Percentiles rank a stretch among this genome's conserved stretches.
Evolutionary conservation across 2,329 filamentous ascomycete species (phyloP).

Genomic region (Cadophora sp.): DNA sequence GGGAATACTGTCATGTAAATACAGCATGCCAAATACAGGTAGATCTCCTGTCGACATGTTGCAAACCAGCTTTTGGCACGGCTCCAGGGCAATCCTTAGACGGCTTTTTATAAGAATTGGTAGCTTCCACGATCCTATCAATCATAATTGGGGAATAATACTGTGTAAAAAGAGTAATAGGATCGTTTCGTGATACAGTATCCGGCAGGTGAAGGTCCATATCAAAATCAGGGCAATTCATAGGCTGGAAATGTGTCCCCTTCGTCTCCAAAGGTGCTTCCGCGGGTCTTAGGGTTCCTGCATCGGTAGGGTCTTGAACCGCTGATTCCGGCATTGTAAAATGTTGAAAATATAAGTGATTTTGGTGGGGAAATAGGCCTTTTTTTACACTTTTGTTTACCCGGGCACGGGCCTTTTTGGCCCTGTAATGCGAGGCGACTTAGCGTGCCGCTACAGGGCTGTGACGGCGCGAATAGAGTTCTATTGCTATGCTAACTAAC

Average conservation of each 20-base stretch:
- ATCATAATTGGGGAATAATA: background rate
- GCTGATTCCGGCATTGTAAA: background rate
- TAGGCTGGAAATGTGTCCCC: background rate
- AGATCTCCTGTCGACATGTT: background rate
- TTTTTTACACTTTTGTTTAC: slow-evolving; percentile 11
- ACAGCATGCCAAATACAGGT: background rate
- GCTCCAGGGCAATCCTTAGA: background rate
- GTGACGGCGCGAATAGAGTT: too few relatives aligned
- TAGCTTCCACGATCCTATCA: background rate
- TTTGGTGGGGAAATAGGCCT: background rate
- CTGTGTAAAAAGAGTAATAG: background rate
- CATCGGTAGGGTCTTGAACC: background rate
- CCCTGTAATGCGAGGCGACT: too few relatives aligned
- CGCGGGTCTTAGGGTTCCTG: background rate
- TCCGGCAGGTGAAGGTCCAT: background rate
- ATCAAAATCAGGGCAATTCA: background rate
- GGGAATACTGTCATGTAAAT: background rate
- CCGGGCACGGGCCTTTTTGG: too few relatives aligned
- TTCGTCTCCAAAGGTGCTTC: background rate
- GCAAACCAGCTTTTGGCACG: background rate
- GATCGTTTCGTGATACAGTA: background rate
- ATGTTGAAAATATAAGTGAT: background rate
- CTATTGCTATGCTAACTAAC: too few relatives aligned
- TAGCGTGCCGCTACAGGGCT: too few relatives aligned
- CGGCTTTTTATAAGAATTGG: background rate